Base-by-base conservation (phyloP, 1,284 basidiomycete species). In the Moesziomyces aphidis region DNA sequence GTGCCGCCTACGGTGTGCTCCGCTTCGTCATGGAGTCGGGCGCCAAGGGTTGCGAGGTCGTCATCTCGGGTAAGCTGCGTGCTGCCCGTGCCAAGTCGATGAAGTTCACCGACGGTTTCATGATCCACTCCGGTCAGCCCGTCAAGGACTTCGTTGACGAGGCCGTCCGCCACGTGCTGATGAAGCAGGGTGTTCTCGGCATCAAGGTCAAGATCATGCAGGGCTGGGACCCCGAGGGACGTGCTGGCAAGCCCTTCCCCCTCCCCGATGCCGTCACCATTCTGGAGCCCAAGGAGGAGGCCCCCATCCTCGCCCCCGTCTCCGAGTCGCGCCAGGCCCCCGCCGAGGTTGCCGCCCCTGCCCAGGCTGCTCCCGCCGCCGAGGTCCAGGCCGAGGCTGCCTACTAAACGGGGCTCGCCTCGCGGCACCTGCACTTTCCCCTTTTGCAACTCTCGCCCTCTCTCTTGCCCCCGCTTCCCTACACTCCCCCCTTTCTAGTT, bases 201-300 rank as follows among this genome's bases (percentile, higher is more conserved):
- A 98, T 99, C 89, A 99, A 99, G 88, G 97, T 99, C 86, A 99
- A 99, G 89, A 99, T 99, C 87, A 98, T 99, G 96, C 95, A 96
- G 88, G 94, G 92, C 74, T 91, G 89, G 87, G 97, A 99, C 87
- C 93, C 95, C 67, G 77, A 79, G 60, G 89, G 90, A 80, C 87
- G 89, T 64, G 95, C 95, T 64, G 84, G 83, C 68, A 96, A 95
- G 85, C 89, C 90, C 86, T 95, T 95, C 87, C 94, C 95, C 76
- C 91, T 99, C 60, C 97, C 97, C 76, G 97, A 99, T 87, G 92
- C 91, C 77, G 95, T 99, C 85, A 91, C 91, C 83, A 93, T 98
- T 85, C 86, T 91, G 84, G 94, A 97, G 86, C 92, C 93, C 85
- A 89, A 89, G 87, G 86, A 88, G 83, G 88, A 89, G 85, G 86